Conservation (phyloP, 2,329 filamentous ascomycete species). For the Nothophoma quercina region DNA sequence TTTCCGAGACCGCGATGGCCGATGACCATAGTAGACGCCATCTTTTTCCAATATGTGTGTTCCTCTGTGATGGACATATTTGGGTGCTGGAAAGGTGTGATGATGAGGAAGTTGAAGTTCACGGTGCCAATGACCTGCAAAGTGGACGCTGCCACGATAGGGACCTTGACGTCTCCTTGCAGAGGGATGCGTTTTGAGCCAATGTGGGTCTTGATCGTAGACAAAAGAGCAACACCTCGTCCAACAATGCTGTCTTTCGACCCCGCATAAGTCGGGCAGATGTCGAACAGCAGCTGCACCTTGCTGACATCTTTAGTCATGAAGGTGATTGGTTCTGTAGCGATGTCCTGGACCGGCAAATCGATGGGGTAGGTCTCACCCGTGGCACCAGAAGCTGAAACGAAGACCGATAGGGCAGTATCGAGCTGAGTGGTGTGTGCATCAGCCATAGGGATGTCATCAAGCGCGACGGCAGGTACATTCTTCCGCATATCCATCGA, state of each 20-base stretch:
- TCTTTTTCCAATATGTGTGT: conserved; percentile 95
- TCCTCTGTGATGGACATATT: conserved; percentile 91
- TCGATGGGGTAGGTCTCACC: conserved; percentile 92
- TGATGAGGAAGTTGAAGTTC: conserved; percentile 95
- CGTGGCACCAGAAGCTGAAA: conserved; percentile 82
- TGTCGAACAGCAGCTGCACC: conserved; percentile 91
- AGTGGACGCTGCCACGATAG: conserved; percentile 81
- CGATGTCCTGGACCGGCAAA: conserved; percentile 89
- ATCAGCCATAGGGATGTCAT: conserved; percentile 84
- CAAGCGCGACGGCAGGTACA: conserved; percentile 81
- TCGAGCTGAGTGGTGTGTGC: conserved; percentile 94
- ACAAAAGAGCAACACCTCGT: conserved; percentile 85
- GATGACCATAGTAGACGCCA: conserved; percentile 85
- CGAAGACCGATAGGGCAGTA: conserved; percentile 88
- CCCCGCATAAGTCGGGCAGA: conserved; percentile 93
- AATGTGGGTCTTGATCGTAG: conserved; percentile 81
- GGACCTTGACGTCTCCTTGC: conserved; percentile 90
- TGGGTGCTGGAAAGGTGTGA: conserved; percentile 92
- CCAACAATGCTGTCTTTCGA: conserved; percentile 82
- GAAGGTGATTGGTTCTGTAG: conserved; percentile 92
- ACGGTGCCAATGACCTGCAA: conserved; percentile 92
- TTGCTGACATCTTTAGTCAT: conserved; percentile 77
- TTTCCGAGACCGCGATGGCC: conserved; percentile 81
- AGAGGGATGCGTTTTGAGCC: conserved; percentile 89
- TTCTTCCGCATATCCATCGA: conserved; percentile 93